Evolutionary conservation across 2,329 filamentous ascomycete genomes (phyloP).

Genomic region (Monilinia vaccinii-corymbosi): DNA sequence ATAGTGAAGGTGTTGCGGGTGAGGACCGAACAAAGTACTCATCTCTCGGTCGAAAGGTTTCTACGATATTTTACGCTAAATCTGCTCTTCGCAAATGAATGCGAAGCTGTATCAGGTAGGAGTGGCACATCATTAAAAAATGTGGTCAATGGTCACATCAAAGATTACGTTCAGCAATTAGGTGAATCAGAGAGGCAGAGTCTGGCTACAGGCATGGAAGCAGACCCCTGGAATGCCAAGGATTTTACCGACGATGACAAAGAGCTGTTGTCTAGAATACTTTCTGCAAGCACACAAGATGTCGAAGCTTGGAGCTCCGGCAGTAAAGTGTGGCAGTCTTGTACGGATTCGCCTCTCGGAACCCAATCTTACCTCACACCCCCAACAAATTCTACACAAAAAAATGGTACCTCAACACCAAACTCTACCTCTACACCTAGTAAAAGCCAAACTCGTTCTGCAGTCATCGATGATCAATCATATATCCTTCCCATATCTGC

Average conservation of each 20-base stretch:
- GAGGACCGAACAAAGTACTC: conserved; percentile 62
- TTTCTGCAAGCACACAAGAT: conserved; percentile 64
- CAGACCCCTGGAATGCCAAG: conserved; percentile 69
- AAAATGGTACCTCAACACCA: conserved; percentile 32
- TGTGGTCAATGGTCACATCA: conserved; percentile 73
- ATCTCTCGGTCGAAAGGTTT: conserved; percentile 60
- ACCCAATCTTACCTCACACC: conserved; percentile 11
- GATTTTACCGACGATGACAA: conserved; percentile 61
- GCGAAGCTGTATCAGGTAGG: conserved; percentile 73
- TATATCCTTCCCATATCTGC: conserved; percentile 83
- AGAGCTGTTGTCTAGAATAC: conserved; percentile 51
- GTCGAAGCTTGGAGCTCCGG: conserved; percentile 56
- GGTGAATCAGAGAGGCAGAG: conserved; percentile 65
- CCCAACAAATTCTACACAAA: conserved; percentile 9
- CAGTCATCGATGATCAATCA: conserved; percentile 72
- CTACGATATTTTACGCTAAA: conserved; percentile 77
- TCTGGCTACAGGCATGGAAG: conserved; percentile 68
- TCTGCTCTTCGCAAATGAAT: conserved; percentile 75
- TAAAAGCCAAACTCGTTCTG: conserved; percentile 60
- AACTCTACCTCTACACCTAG: conserved; percentile 21
- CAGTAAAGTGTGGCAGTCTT: conserved; percentile 47
- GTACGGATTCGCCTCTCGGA: conserved; percentile 15
- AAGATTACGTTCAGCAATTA: conserved; percentile 64
- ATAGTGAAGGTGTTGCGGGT: conserved; percentile 69
- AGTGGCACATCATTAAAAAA: conserved; percentile 69